phyloP scores from a whole-genome alignment of 2,329 filamentous ascomycete genomes.

The Alternaria atra region DNA sequence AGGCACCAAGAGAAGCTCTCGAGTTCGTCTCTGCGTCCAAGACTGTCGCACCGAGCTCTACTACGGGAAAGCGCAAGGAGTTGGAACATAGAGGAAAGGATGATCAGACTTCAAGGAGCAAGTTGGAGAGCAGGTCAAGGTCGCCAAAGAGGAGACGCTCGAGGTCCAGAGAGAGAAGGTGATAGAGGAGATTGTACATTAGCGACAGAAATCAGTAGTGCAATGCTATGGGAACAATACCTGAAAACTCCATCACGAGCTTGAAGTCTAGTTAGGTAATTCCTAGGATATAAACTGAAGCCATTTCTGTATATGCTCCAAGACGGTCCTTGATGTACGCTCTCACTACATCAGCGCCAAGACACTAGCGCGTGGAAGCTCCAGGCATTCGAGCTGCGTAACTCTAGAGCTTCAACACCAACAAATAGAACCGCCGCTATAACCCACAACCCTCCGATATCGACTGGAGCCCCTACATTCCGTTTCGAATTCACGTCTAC shows the following conservation, averaged over 20 bases:
- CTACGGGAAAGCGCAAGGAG: slow-evolving; percentile 41
- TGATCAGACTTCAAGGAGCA: slow-evolving; percentile 25
- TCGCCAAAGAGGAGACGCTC: slow-evolving; percentile 45
- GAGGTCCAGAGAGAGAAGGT: slow-evolving; percentile 29
- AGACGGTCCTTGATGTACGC: not conserved
- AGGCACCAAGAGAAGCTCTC: slow-evolving; percentile 38
- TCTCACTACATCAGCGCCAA: slow-evolving; percentile 18
- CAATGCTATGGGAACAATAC: not conserved
- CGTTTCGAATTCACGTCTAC: not conserved
- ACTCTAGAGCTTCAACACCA: slow-evolving; percentile 37
- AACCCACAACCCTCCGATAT: slow-evolving; percentile 22
- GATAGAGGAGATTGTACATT: slow-evolving; percentile 5
- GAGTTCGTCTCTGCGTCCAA: slow-evolving; percentile 46
- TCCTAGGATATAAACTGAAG: not conserved
- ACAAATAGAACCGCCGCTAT: slow-evolving; percentile 22
- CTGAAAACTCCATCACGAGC: not conserved
- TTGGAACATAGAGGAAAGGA: slow-evolving; percentile 41
- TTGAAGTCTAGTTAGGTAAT: not conserved
- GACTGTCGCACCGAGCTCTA: slow-evolving; percentile 33
- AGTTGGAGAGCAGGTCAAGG: slow-evolving; percentile 33
- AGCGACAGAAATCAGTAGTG: not conserved
- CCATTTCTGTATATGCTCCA: not conserved
- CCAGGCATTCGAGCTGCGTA: slow-evolving; percentile 36
- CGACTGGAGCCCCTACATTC: slow-evolving; percentile 15
- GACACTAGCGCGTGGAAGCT: slow-evolving; percentile 18